Evolutionary conservation across 2,329 filamentous ascomycete genomes (phyloP).

Genomic region (Bretziella fagacearum): DNA sequence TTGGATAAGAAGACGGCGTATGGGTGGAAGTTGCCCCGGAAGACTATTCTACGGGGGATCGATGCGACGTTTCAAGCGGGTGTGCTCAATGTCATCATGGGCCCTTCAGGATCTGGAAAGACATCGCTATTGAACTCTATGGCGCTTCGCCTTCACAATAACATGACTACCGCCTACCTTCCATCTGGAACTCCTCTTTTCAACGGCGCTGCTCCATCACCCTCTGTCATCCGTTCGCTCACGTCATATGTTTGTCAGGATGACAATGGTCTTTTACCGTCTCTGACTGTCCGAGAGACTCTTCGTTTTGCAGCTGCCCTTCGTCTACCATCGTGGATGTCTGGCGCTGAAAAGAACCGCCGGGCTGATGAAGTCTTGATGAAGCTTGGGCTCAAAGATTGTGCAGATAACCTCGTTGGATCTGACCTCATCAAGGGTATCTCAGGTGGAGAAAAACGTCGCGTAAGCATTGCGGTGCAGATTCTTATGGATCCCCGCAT

Average conservation of each 20-base stretch:
- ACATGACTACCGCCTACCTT: conserved; percentile 43
- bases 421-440: conserved; percentile 60
- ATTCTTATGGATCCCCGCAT: conserved; percentile 60
- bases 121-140: conserved; percentile 59
- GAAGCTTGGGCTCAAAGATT: conserved; percentile 64
- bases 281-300: conserved; percentile 59
- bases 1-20: conserved; percentile 42
- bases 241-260: conserved; percentile 67
- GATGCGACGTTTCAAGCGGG: conserved; percentile 51
- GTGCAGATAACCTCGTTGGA: conserved; percentile 57
- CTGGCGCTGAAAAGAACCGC: conserved; percentile 45
- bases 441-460: conserved; percentile 61
- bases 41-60: conserved; percentile 49
- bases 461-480: conserved; percentile 63
- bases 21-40: conserved; percentile 34
- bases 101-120: conserved; percentile 61
- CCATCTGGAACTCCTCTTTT: conserved; percentile 48
- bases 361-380: conserved; percentile 55
- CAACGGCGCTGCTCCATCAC: conserved; percentile 50
- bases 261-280: conserved; percentile 57
- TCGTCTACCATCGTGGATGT: conserved; percentile 54
- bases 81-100: conserved; percentile 61
- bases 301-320: conserved; percentile 54
- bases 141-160: conserved; percentile 48
- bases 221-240: conserved; percentile 51